Evolutionary conservation across 768 basidiomycete genomes (phyloP).

Genomic region (Tricholoma bakamatsutake): DNA sequence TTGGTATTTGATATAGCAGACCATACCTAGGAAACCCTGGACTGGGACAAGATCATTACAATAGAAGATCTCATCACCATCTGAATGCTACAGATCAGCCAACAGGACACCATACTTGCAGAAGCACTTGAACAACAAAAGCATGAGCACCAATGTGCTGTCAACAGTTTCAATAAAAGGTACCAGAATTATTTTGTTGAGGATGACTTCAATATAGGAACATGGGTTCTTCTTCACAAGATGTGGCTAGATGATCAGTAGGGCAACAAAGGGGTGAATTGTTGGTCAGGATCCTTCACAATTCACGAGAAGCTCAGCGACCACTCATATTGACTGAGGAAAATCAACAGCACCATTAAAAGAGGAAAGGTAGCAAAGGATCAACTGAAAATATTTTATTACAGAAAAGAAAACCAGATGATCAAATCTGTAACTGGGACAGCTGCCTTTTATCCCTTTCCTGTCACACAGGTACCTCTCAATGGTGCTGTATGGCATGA

Average conservation of each 20-base stretch:
- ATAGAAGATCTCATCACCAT: constrained; percentile 21
- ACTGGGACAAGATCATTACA: constrained; percentile 4
- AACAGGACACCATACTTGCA: constrained; percentile 11
- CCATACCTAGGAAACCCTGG: constrained; percentile 17
- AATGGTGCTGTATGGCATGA: no score
- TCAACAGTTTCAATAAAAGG: constrained; percentile 19
- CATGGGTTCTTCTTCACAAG: constrained; percentile 26
- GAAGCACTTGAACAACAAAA: constrained; percentile 9
- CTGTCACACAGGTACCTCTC: no score
- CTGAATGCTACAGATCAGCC: background rate
- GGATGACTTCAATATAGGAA: constrained; percentile 17
- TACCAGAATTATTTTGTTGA: constrained; percentile 11
- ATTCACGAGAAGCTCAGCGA: no score
- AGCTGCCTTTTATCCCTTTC: no score
- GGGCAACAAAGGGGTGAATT: constrained; percentile 25
- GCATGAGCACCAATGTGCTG: constrained; percentile 5
- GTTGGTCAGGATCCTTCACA: no score
- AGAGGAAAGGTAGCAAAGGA: no score
- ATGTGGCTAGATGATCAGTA: constrained; percentile 21
- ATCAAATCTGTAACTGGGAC: no score
- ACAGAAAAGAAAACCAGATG: no score
- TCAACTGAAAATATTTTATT: no score
- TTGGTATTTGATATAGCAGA: constrained; percentile 17
- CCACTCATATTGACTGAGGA: no score
- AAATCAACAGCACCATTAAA: no score